Conservation (phyloP, 352 stramenopile species). For the Phytophthora tubulina region DNA sequence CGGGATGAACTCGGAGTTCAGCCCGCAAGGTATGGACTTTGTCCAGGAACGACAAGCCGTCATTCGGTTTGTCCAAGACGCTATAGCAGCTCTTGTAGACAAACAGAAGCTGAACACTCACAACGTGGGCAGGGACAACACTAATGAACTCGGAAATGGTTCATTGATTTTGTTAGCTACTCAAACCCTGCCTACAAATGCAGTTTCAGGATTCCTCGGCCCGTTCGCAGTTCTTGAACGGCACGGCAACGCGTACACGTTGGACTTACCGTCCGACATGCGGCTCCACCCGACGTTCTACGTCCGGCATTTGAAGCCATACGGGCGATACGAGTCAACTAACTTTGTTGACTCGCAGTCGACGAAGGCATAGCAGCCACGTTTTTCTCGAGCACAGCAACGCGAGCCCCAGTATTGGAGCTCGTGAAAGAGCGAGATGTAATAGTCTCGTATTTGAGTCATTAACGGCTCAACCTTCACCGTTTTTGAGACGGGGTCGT, state of each 20-base stretch:
- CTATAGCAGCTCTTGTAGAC: neutral
- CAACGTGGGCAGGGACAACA: neutral
- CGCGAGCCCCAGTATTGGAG: too few relatives aligned
- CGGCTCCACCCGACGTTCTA: neutral
- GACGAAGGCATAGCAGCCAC: too few relatives aligned
- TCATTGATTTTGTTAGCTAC: neutral
- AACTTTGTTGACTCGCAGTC: too few relatives aligned
- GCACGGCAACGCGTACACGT: neutral
- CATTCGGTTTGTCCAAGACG: slow-evolving; percentile 3
- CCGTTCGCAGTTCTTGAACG: neutral
- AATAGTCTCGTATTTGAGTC: too few relatives aligned
- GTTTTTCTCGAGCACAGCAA: too few relatives aligned
- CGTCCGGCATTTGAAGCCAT: neutral
- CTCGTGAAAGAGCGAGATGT: too few relatives aligned
- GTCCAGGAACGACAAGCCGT: too few relatives aligned
- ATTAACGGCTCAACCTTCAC: too few relatives aligned
- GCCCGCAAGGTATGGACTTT: too few relatives aligned
- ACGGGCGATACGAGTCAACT: neutral
- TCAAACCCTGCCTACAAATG: neutral
- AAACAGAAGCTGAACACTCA: neutral
- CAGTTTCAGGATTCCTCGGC: neutral
- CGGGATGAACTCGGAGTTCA: too few relatives aligned
- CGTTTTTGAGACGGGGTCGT: too few relatives aligned
- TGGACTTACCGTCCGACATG: neutral
- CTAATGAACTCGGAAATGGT: neutral